Evolutionary conservation across 192 early-diverging fungal genomes (phyloP).

Genomic region (Coemansia furcata): DNA sequence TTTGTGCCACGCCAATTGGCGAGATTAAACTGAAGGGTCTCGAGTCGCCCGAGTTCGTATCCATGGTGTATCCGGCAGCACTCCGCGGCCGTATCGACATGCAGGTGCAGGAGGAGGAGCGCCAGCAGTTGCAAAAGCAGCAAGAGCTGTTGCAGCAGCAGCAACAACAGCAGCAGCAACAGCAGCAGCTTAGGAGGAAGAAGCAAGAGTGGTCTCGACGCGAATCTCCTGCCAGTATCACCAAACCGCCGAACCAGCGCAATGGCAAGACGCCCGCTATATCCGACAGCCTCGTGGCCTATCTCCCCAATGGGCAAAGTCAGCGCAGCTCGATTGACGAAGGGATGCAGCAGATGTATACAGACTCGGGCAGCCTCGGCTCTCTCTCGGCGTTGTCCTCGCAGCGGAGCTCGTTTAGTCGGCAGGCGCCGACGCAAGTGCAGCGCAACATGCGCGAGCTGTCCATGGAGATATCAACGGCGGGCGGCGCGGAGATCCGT

Average conservation of each 20-base stretch:
- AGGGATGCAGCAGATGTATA: slow-evolving; percentile 19
- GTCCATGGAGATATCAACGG: slow-evolving; percentile 24
- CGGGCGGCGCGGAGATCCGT: slow-evolving; percentile 19
- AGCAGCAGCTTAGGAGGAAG: slow-evolving; percentile 15
- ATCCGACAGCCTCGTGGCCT: slow-evolving; percentile 15
- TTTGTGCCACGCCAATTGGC: slow-evolving; percentile 71
- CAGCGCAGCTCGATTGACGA: slow-evolving; percentile 44
- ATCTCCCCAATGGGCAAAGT: slow-evolving; percentile 4
- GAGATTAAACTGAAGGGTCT: slow-evolving; percentile 85
- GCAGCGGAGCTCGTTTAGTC: slow-evolving; percentile 34
- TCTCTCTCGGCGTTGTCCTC: slow-evolving; percentile 30
- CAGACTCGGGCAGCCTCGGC: slow-evolving; percentile 20
- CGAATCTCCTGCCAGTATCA: slow-evolving; percentile 11
- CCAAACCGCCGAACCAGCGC: slow-evolving; percentile 22
- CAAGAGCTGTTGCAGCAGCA: slow-evolving; percentile 14
- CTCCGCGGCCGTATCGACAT: slow-evolving; percentile 53
- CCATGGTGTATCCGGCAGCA: slow-evolving; percentile 61
- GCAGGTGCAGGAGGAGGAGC: slow-evolving; percentile 42
- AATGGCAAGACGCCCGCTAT: slow-evolving; percentile 16
- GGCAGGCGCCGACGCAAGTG: slow-evolving; percentile 8
- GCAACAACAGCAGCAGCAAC: slow-evolving; percentile 7
- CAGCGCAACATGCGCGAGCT: slow-evolving; percentile 41
- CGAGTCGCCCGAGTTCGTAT: slow-evolving; percentile 82
- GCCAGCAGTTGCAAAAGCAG: slow-evolving; percentile 28
- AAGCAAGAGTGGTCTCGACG: slow-evolving; percentile 32